Evolutionary conservation across 257 asterid species (phyloP), one percentile per base, ranked within the genome.

Genomic region (Gentiana straminea): DNA sequence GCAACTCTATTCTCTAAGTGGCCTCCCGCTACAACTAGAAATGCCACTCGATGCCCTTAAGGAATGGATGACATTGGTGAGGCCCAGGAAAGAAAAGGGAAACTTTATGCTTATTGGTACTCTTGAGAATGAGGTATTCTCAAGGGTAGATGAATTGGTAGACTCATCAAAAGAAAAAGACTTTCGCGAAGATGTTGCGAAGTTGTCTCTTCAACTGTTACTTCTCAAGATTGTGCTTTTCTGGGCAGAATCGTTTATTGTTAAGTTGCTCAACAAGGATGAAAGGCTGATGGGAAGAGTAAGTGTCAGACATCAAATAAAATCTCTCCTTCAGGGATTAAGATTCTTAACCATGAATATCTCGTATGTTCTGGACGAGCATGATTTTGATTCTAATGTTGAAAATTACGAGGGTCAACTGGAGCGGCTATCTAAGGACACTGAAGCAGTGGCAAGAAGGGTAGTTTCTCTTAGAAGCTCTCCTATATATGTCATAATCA

Each of bases 191-290:
- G 12, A 13, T n/a, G 44, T 33, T 45, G 49, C 43, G 39, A 56
- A 37, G 13, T 24, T 35, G 13, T 12, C 4, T 9, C 47, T 41
- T 9, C 34, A 41, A 6, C 45, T n/a, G 44, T 41, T 15, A 24
- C 53, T 53, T 44, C 38, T 63, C 5, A 33, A 7, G 13, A 45
- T 34, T 13, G 55, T 52, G 54, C 54, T 62, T 4, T 34, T 53
- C 35, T 52, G 54, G n/a, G 67, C 67, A 62, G 50, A 62, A 10
- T 49, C 35, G 11, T 44, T 41, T 45, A 3, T 45, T 4, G 3
- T 15, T n/a, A 38, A 45, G 10, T 13, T 45, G 7, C 12, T 62
- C 35, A 10, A 62, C 8, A 35, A 35, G 11, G 48, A 53, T 62
- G 48, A 57, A 43, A 33, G 49, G 44, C 6, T 62, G 60, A 53